Evolutionary conservation across 768 basidiomycete species (phyloP), one percentile per base, ranked within the genome.

Genomic region (Tephrocybe sp.): DNA sequence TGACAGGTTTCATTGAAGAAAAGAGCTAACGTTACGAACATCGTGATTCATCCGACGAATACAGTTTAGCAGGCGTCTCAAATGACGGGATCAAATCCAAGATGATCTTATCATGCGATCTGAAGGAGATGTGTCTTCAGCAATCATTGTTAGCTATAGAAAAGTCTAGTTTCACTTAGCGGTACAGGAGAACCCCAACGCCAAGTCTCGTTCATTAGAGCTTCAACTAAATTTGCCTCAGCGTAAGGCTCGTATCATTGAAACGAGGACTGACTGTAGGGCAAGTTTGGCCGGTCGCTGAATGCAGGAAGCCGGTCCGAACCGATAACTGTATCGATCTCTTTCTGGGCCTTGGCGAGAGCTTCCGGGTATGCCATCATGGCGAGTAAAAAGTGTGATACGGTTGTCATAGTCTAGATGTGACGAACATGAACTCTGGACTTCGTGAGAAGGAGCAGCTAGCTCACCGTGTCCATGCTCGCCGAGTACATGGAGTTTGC

Each of bases 401-500:
- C 65, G 15, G 76, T 62, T 2, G 84, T 79, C 41, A 85, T 69
- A 1, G 77, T 86, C 83, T 79, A 53, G 28, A 35, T 44, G 32
- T 39, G 31, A 21, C 26, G 38, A 13, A 28, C 40, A 24, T 50
- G 44, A 54, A 51, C 9, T 37, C 13, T 13, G n/a, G 15, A 18
- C 24, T 26, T 37, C 18, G 19, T 22, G 44, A 25, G 24, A 39
- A 39, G 36, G 12, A 16, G 2, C 41, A 55, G 37, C 18, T 8
- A 30, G 57, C 64, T n/a, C 38, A 84, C 86, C 0, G 84, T 87
- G 57, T 88, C 86, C 30, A 78, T 71, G 56, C 84, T 84, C 13
- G 78, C 81, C 5, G 75, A 69, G 61, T 86, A 89, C 84, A 90
- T 88, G 25, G 87, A 89, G 63, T 89, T 89, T n/a, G 89, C 88